Evolutionary conservation across 2,329 filamentous ascomycete species (phyloP).

Genomic region (Fusarium sp.): DNA sequence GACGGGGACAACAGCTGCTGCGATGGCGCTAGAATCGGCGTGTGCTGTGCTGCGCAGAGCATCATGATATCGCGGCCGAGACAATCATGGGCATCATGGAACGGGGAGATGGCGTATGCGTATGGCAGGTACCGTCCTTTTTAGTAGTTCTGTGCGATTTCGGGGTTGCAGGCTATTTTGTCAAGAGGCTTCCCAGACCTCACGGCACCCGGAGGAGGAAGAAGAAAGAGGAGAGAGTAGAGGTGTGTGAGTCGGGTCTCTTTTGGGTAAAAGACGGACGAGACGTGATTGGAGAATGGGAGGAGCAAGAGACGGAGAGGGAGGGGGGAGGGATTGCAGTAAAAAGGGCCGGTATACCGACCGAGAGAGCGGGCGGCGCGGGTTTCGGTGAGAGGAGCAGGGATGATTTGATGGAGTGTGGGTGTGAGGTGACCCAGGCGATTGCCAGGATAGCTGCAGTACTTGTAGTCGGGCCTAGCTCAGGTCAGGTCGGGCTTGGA

Average conservation of each 20-base stretch:
- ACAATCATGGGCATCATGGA: slow-evolving; percentile 53
- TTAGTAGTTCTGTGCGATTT: slow-evolving; percentile 20
- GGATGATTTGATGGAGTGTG: slow-evolving; percentile 46
- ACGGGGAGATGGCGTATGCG: slow-evolving; percentile 25
- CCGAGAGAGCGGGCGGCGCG: slow-evolving; percentile 23
- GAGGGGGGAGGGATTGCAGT: slow-evolving; percentile 35
- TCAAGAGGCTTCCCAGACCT: slow-evolving; percentile 41
- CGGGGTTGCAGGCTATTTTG: slow-evolving; percentile 26
- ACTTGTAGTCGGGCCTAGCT: no score
- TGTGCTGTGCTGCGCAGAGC: slow-evolving; percentile 55
- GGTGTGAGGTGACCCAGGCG: slow-evolving; percentile 29
- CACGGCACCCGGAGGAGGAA: slow-evolving; percentile 32
- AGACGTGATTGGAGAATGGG: slow-evolving; percentile 50
- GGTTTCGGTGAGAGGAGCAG: slow-evolving; percentile 49
- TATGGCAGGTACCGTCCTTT: slow-evolving; percentile 18
- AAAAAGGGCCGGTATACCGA: slow-evolving; percentile 36
- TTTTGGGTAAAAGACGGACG: slow-evolving; percentile 45
- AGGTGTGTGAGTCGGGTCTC: slow-evolving; percentile 34
- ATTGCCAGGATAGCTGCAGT: neutral
- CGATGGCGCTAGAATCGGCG: slow-evolving; percentile 52
- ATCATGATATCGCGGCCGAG: slow-evolving; percentile 60
- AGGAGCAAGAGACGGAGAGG: slow-evolving; percentile 34
- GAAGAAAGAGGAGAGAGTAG: slow-evolving; percentile 27
- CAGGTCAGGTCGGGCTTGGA: no score
- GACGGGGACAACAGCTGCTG: slow-evolving; percentile 37